Conservation (phyloP, 1,284 basidiomycete genomes). For the Rhodotorula glutinis region DNA sequence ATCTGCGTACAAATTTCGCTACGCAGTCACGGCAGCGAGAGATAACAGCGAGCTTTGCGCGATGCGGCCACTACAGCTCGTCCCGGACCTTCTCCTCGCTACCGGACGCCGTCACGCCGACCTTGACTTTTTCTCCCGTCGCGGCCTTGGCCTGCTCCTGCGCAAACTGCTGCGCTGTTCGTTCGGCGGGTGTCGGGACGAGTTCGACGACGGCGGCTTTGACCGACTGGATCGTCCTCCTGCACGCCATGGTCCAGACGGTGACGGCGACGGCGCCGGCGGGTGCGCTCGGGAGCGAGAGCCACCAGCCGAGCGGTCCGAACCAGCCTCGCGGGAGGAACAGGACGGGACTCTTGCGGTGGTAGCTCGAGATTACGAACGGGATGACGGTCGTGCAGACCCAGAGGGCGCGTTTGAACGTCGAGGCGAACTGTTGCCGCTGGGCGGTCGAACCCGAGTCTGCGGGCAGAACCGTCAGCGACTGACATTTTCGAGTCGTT, state of each 20-base stretch:
- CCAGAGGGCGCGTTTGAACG: conserved; percentile 75
- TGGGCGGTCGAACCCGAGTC: conserved; percentile 65
- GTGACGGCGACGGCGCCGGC: conserved; percentile 81
- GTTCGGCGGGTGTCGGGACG: conserved; percentile 18
- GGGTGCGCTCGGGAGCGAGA: conserved; percentile 75
- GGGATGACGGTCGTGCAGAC: conserved; percentile 76
- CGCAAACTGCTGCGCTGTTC: conserved; percentile 23
- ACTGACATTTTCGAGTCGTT: no score
- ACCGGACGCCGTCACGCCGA: conserved; percentile 12
- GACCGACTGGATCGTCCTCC: conserved; percentile 66
- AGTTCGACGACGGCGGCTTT: conserved; percentile 66
- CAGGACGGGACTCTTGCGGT: conserved; percentile 80
- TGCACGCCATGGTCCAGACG: conserved; percentile 86
- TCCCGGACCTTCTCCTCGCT: conserved; percentile 19
- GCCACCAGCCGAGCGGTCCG: conserved; percentile 73
- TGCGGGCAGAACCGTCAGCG: conserved; percentile 46
- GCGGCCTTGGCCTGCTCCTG: conserved; percentile 6
- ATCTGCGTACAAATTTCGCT: no score
- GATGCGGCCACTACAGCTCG: conserved; percentile 13
- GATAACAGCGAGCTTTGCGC: background rate
- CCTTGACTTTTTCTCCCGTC: conserved; percentile 8
- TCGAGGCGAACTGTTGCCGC: conserved; percentile 66
- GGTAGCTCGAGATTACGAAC: conserved; percentile 81
- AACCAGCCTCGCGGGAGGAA: conserved; percentile 86
- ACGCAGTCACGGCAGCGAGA: no score